Conservation (phyloP, 2,329 filamentous ascomycete genomes). For the Penicillium rolfsii region DNA sequence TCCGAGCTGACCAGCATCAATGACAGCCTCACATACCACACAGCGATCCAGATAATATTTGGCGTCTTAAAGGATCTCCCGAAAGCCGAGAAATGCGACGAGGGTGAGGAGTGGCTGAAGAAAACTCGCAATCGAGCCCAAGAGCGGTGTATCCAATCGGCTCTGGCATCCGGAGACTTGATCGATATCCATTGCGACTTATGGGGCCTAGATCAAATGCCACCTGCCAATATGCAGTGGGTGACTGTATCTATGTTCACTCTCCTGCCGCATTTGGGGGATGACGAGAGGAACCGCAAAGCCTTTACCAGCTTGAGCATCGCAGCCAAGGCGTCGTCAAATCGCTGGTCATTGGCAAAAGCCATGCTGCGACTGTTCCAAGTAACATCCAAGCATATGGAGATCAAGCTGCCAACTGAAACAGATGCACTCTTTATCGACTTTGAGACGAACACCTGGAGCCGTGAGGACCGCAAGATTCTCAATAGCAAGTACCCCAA, state of each 20-base stretch:
- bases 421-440: slow-evolving; percentile 30
- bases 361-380: slow-evolving; percentile 28
- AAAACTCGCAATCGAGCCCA: slow-evolving; percentile 18
- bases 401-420: slow-evolving; percentile 27
- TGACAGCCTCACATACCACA: slow-evolving; percentile 44
- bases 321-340: slow-evolving; percentile 29
- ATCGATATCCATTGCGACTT: slow-evolving; percentile 31
- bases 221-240: slow-evolving; percentile 36
- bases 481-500: slow-evolving; percentile 29
- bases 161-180: slow-evolving; percentile 32
- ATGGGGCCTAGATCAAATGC: slow-evolving; percentile 40
- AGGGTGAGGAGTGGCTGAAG: slow-evolving; percentile 12
- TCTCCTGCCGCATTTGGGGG: slow-evolving; percentile 30
- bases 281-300: slow-evolving; percentile 23
- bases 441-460: slow-evolving; percentile 26
- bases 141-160: slow-evolving; percentile 30
- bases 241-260: slow-evolving; percentile 35
- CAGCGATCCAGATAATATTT: slow-evolving; percentile 41
- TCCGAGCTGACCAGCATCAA: slow-evolving; percentile 1
- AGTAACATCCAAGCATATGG: slow-evolving; percentile 24
- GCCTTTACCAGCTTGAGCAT: slow-evolving; percentile 33
- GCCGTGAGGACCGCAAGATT: slow-evolving; percentile 12
- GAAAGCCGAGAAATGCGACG: slow-evolving; percentile 6
- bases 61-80: slow-evolving; percentile 23
- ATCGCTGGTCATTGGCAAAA: slow-evolving; percentile 28